Percentiles rank a stretch among this genome's conserved stretches.
Conservation (phyloP, 768 basidiomycete genomes). For the Suillus brevipes region DNA sequence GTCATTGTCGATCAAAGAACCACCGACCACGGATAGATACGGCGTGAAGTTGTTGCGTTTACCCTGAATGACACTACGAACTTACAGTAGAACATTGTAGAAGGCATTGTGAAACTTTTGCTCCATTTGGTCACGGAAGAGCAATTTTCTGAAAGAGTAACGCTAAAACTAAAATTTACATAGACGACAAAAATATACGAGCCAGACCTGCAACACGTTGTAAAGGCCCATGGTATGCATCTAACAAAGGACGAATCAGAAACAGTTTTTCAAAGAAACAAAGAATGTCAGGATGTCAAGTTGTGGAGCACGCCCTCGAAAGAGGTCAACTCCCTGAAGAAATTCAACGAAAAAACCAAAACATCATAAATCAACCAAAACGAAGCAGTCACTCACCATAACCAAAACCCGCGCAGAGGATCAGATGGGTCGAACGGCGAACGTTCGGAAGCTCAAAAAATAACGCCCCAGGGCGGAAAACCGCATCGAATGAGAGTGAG, state of each 20-base stretch:
- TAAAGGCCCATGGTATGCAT: slow-evolving; percentile 4
- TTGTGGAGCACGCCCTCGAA: slow-evolving; percentile 71
- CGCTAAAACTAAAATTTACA: background rate
- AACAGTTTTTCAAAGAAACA: background rate
- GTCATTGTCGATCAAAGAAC: background rate
- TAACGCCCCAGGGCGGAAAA: slow-evolving; percentile 8
- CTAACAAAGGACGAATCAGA: slow-evolving; percentile 14
- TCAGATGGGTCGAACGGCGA: slow-evolving; percentile 45
- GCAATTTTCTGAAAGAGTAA: background rate
- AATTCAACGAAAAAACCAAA: slow-evolving; percentile 63
- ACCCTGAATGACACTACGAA: background rate
- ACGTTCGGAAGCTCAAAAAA: slow-evolving; percentile 59
- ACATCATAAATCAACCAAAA: slow-evolving; percentile 51
- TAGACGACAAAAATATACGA: background rate
- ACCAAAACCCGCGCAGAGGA: background rate
- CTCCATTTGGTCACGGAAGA: background rate
- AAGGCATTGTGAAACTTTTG: background rate
- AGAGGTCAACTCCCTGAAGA: slow-evolving; percentile 87
- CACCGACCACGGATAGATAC: background rate
- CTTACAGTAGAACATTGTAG: background rate
- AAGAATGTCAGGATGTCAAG: slow-evolving; percentile 49
- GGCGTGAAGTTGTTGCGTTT: background rate
- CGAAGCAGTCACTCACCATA: slow-evolving; percentile 26
- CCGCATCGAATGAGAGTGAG: slow-evolving; percentile 79
- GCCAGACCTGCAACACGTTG: background rate